Percentiles rank a stretch among this genome's conserved stretches.
These are phyloP conservation scores for Cryptococcus amylolentus DNA, from an alignment of 1,284 basidiomycete genomes.

Conservation along the genomic window DNA sequence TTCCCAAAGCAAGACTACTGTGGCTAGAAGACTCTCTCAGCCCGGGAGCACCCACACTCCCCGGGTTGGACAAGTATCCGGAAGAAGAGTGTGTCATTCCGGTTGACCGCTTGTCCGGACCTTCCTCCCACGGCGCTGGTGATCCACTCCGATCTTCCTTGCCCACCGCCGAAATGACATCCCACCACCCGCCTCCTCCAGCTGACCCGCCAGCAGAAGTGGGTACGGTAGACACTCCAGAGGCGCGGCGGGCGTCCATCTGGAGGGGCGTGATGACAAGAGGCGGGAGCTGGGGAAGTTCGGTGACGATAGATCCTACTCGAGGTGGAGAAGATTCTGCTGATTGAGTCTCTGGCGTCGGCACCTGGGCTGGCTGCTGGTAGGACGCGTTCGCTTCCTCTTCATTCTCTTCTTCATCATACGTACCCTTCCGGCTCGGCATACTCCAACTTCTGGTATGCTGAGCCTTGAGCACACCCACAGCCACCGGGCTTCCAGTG, in stretches of 20 bases:
- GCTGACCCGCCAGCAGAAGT: constrained; percentile 6
- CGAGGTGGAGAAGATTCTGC: background rate
- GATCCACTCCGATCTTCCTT: constrained; percentile 1
- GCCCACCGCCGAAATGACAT: constrained; percentile 35
- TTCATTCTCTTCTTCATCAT: constrained; percentile 14
- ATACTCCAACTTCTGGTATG: constrained; percentile 37
- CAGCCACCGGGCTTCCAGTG: background rate
- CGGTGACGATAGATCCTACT: background rate
- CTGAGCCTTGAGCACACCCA: constrained; percentile 1
- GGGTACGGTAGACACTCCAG: background rate
- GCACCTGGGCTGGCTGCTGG: background rate
- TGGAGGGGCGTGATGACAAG: constrained; percentile 14
- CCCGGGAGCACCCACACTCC: background rate
- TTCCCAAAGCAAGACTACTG: background rate
- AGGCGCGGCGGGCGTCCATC: constrained; percentile 5
- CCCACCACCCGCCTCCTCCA: constrained; percentile 33
- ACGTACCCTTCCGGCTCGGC: constrained; percentile 24
- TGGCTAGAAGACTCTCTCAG: background rate
- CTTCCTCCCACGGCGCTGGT: constrained; percentile 20
- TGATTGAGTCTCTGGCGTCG: background rate
- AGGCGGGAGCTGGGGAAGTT: constrained; percentile 12
- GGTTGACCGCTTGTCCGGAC: background rate
- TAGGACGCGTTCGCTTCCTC: constrained; percentile 10
- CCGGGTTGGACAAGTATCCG: background rate
- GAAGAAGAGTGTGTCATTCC: background rate